phyloP scores from a whole-genome alignment of 371 early-diverging fungal genomes.

The Synchytrium microbalum region DNA sequence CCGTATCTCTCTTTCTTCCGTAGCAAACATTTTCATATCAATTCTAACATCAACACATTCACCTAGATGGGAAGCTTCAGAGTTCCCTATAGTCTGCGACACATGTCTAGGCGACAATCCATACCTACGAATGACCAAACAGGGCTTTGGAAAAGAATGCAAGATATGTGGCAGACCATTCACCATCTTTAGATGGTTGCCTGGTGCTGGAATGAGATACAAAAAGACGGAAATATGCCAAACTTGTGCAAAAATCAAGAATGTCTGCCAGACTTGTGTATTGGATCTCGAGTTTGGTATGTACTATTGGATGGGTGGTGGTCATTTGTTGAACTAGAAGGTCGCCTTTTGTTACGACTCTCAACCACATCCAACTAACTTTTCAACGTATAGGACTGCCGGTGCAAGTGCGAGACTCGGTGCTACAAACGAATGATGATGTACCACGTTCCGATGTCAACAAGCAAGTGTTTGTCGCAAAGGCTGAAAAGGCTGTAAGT shows the following conservation, averaged over 20 bases:
- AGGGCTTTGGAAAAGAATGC: conserved; percentile 83
- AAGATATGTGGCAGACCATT: conserved; percentile 90
- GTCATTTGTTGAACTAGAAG: background rate
- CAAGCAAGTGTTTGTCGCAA: conserved; percentile 79
- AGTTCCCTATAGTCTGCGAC: conserved; percentile 58
- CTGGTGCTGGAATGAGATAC: conserved; percentile 88
- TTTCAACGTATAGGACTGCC: conserved; percentile 54
- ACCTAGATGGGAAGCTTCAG: background rate
- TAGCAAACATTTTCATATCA: too few relatives aligned
- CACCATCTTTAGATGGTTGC: conserved; percentile 95
- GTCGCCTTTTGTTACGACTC: background rate
- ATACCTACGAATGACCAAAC: conserved; percentile 92
- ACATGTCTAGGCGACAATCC: conserved; percentile 96
- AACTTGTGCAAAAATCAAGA: conserved; percentile 93
- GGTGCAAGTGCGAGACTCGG: conserved; percentile 86
- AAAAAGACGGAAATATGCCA: conserved; percentile 97
- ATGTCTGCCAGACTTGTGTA: conserved; percentile 95
- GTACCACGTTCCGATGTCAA: conserved; percentile 82
- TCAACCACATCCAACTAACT: background rate
- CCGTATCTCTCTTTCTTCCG: too few relatives aligned
- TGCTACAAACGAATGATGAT: conserved; percentile 61
- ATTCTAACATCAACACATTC: too few relatives aligned
- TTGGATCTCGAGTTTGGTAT: conserved; percentile 88
- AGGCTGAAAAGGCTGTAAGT: conserved; percentile 67
- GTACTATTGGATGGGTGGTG: too few relatives aligned